These are phyloP conservation scores for Saccharomyces paradoxus DNA, from an alignment of 805 yeast genomes.

Conservation along the genomic window DNA sequence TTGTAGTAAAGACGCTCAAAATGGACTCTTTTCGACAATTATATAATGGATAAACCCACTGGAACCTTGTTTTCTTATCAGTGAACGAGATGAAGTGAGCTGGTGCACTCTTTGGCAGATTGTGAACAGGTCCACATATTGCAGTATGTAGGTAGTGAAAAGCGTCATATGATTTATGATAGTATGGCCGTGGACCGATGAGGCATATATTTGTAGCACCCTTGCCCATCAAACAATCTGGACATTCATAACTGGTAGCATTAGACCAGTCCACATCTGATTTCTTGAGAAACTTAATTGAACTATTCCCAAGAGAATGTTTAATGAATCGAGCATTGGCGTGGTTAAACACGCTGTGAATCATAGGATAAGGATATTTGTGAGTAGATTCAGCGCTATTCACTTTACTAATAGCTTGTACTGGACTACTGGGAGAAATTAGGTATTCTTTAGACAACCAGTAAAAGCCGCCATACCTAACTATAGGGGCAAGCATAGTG, in stretches of 20 bases:
- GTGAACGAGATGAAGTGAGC: conserved; percentile 7
- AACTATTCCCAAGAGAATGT: not conserved
- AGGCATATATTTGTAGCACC: conserved; percentile 3
- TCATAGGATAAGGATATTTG: not conserved
- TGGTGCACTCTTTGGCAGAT: not conserved
- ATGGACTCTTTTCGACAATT: too few relatives aligned
- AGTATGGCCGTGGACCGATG: conserved; percentile 2
- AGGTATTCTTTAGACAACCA: too few relatives aligned
- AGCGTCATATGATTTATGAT: conserved; percentile 5
- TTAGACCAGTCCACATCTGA: not conserved
- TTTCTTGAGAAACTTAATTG: not conserved
- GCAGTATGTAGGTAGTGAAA: conserved; percentile 5
- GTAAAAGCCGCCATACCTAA: too few relatives aligned
- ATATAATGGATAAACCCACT: conserved; percentile 5
- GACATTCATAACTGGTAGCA: conserved; percentile 3
- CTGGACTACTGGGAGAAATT: too few relatives aligned
- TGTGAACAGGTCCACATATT: conserved; percentile 2
- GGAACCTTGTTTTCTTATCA: conserved; percentile 8
- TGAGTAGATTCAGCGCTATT: too few relatives aligned
- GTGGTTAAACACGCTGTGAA: not conserved
- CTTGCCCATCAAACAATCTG: conserved; percentile 6
- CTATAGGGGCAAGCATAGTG: too few relatives aligned
- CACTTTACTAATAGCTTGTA: too few relatives aligned
- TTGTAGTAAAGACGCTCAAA: too few relatives aligned
- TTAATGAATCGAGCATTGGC: not conserved